A percentile compares a stretch with the other conserved stretches of the same genome.
Conservation (phyloP, 805 yeast genomes). For the Scheffersomyces coipomensis region DNA sequence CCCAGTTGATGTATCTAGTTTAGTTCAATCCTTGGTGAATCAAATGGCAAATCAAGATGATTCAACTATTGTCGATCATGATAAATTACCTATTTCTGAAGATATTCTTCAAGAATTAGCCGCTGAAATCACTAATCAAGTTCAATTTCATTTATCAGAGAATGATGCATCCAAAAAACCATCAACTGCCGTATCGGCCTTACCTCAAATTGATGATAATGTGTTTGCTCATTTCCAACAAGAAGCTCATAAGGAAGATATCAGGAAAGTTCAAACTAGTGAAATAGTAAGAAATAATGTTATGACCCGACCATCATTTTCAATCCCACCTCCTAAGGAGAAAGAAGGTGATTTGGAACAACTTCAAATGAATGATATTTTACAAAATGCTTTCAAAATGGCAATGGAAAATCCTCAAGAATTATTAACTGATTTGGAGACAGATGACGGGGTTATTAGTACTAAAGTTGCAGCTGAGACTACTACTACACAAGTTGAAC, state of each 20-base stretch:
- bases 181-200: conserved; percentile 8
- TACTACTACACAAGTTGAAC: not conserved
- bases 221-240: conserved; percentile 35
- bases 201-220: conserved; percentile 36
- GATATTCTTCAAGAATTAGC: conserved; percentile 28
- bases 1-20: conserved; percentile 15
- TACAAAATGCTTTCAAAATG: conserved; percentile 75
- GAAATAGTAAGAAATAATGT: conserved; percentile 53
- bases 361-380: conserved; percentile 60
- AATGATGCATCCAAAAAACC: conserved; percentile 9
- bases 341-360: conserved; percentile 49
- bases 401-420: conserved; percentile 65
- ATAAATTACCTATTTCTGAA: conserved; percentile 12
- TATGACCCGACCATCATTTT: conserved; percentile 4
- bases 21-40: conserved; percentile 25
- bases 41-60: conserved; percentile 16
- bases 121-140: conserved; percentile 26
- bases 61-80: not conserved
- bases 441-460: conserved; percentile 15
- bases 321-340: not conserved
- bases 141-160: conserved; percentile 22
- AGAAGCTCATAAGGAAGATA: conserved; percentile 26
- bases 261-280: conserved; percentile 1
- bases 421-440: conserved; percentile 36
- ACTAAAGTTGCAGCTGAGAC: conserved; percentile 2